Evolutionary conservation across 192 early-diverging fungal species (phyloP).

Genomic region (Coemansia interrupta): DNA sequence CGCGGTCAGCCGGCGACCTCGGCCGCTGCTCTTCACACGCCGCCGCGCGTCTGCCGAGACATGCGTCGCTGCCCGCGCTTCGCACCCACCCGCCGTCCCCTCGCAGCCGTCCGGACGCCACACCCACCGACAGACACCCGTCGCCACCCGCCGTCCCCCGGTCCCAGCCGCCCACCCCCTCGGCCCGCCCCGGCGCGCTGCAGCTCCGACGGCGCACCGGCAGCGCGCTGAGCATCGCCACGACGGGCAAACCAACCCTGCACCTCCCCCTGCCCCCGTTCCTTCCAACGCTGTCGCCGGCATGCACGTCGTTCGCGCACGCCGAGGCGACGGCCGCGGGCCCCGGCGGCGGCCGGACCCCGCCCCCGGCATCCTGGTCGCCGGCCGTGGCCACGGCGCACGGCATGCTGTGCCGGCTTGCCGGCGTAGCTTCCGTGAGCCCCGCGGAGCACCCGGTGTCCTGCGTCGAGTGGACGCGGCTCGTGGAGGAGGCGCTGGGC

Average conservation of each 20-base stretch:
- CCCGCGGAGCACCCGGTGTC: neutral
- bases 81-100: no score
- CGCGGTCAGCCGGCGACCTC: no score
- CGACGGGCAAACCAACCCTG: neutral
- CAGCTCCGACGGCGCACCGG: neutral
- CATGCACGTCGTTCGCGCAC: conserved; percentile 3
- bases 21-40: no score
- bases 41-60: no score
- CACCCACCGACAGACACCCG: no score
- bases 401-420: conserved; percentile 46
- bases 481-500: neutral
- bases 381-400: conserved; percentile 25
- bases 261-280: conserved; percentile 1
- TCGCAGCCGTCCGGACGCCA: no score
- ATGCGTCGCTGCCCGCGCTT: no score
- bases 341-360: no score
- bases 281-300: neutral
- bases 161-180: no score
- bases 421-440: conserved; percentile 2
- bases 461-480: neutral
- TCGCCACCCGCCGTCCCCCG: no score
- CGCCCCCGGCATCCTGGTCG: conserved; percentile 10
- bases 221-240: conserved; percentile 7
- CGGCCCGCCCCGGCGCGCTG: no score
- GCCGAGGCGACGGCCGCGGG: neutral